Evolutionary conservation across 176 grass and related monocot genomes (phyloP).

Genomic region (Rhipidocladum racemiflorum): DNA sequence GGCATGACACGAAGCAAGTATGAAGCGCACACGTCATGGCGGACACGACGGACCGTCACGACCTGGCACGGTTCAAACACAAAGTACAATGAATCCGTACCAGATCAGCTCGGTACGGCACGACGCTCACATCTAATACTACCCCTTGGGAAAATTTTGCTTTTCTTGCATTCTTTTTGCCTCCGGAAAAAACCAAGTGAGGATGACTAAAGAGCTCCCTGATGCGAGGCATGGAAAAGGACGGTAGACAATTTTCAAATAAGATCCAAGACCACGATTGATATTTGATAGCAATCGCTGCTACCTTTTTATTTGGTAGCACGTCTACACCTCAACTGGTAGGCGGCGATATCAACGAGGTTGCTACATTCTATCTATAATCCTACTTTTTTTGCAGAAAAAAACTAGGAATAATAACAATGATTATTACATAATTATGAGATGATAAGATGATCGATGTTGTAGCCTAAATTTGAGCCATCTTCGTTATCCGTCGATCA

Average conservation of each 20-base stretch:
- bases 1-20: no score
- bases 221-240: conserved; percentile 2
- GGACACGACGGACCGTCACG: no score
- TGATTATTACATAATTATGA: background rate
- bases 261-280: no score
- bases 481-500: no score
- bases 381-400: no score
- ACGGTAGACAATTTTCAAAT: background rate
- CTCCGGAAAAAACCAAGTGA: background rate
- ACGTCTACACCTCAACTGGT: background rate
- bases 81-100: no score
- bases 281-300: background rate
- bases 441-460: background rate
- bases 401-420: background rate
- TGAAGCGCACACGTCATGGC: no score
- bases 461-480: background rate
- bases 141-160: background rate
- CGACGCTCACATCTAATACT: no score
- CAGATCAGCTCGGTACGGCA: no score
- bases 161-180: background rate
- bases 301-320: background rate
- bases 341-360: background rate
- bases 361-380: background rate
- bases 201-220: background rate
- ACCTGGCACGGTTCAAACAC: no score